These are phyloP conservation scores for Helenozyma rhizophorensis DNA, from an alignment of 805 yeast genomes.

Conservation along the genomic window DNA sequence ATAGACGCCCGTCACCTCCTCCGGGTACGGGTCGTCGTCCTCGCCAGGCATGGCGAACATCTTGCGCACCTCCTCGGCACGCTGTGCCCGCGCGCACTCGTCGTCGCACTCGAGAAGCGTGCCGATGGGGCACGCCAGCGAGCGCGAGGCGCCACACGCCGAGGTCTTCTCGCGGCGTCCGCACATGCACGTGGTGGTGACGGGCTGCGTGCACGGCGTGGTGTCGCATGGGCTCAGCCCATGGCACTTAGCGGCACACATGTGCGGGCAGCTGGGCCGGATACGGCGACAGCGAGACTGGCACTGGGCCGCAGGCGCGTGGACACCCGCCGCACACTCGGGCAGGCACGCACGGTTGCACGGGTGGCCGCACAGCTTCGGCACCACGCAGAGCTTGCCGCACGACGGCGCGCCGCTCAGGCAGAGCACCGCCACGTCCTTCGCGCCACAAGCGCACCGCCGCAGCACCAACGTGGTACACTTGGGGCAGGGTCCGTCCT, in stretches of 20 bases:
- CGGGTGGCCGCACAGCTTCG: constrained; percentile 38
- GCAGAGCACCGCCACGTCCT: constrained; percentile 61
- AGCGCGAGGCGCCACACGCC: constrained; percentile 54
- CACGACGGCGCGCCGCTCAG: constrained; percentile 68
- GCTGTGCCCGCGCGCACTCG: constrained; percentile 55
- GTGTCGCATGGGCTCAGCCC: constrained; percentile 46
- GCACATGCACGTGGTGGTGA: constrained; percentile 59
- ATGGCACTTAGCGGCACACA: constrained; percentile 64
- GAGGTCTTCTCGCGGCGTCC: constrained; percentile 47
- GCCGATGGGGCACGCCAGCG: constrained; percentile 28
- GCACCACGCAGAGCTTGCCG: constrained; percentile 30
- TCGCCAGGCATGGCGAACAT: constrained; percentile 45
- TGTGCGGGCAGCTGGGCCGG: constrained; percentile 61
- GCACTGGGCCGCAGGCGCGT: constrained; percentile 50
- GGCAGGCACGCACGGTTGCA: constrained; percentile 57
- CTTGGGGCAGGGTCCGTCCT: constrained; percentile 66
- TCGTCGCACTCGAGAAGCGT: constrained; percentile 59
- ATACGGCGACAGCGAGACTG: constrained; percentile 51
- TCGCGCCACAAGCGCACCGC: constrained; percentile 57
- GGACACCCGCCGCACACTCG: constrained; percentile 57
- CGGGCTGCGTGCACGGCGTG: constrained; percentile 46
- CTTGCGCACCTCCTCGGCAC: constrained; percentile 58
- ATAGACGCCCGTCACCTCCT: constrained; percentile 43
- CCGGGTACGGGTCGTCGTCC: constrained; percentile 38
- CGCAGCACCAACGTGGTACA: constrained; percentile 61